phyloP scores from a whole-genome alignment of 2,329 filamentous ascomycete genomes.

The Fusarium decemcellulare region DNA sequence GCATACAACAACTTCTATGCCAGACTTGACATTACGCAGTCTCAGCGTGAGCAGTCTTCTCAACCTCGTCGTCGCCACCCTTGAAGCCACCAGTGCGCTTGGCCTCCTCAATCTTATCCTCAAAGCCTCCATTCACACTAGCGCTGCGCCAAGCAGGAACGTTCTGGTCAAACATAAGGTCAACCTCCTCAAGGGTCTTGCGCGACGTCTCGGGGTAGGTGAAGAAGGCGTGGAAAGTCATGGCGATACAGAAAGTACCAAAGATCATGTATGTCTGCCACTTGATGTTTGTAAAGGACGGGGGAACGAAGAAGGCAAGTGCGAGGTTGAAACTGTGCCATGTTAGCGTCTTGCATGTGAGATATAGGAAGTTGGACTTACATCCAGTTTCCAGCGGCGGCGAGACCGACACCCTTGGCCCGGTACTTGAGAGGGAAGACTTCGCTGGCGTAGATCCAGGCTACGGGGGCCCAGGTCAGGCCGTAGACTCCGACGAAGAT shows the following conservation, averaged over 20 bases:
- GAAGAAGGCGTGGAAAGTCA: conserved; percentile 62
- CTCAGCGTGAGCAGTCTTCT: conserved; percentile 36
- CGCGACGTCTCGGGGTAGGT: conserved; percentile 68
- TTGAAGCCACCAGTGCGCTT: conserved; percentile 40
- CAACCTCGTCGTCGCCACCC: conserved; percentile 22
- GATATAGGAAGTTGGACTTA: conserved; percentile 37
- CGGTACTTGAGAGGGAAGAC: conserved; percentile 63
- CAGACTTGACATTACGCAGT: conserved; percentile 31
- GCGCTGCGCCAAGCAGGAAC: conserved; percentile 43
- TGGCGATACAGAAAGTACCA: conserved; percentile 59
- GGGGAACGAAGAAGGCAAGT: conserved; percentile 56
- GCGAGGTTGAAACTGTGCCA: conserved; percentile 55
- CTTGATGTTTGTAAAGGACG: conserved; percentile 56
- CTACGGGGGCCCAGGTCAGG: conserved; percentile 63
- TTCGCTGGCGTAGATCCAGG: conserved; percentile 73
- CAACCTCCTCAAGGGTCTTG: conserved; percentile 45
- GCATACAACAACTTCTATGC: too few relatives aligned
- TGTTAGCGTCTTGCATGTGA: not conserved
- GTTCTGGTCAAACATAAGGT: conserved; percentile 39
- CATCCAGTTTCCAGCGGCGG: conserved; percentile 62
- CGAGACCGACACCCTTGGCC: conserved; percentile 67
- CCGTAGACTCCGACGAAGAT: conserved; percentile 58
- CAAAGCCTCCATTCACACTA: conserved; percentile 26
- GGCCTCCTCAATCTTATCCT: conserved; percentile 36
- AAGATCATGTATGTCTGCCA: conserved; percentile 67